Conservation (phyloP, 176 grass and related monocot species). For the Musa beccarii region DNA sequence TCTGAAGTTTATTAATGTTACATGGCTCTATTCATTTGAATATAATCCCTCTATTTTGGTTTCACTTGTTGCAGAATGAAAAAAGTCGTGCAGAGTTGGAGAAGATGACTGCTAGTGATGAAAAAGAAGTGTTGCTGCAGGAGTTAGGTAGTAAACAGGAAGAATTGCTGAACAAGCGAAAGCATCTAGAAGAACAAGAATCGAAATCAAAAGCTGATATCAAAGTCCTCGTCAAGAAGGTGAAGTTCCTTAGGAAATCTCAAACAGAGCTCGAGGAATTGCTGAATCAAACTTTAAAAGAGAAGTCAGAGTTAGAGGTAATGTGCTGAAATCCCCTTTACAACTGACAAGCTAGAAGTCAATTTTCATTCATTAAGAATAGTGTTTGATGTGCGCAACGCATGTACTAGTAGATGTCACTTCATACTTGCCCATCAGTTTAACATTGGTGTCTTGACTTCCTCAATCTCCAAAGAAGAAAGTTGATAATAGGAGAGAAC, state of each 20-base stretch:
- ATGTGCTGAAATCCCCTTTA: background rate
- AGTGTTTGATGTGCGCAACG: background rate
- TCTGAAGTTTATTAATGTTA: background rate
- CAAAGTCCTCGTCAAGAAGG: constrained; percentile 93
- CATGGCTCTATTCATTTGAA: constrained; percentile 5
- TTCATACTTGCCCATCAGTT: background rate
- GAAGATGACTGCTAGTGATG: constrained; percentile 43
- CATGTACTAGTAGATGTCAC: background rate
- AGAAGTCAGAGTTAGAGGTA: constrained; percentile 92
- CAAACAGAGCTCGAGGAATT: constrained; percentile 74
- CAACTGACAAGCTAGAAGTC: background rate
- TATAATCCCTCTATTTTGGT: constrained; percentile 2
- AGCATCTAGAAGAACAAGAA: constrained; percentile 61
- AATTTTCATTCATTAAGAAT: background rate
- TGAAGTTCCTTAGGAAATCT: constrained; percentile 84
- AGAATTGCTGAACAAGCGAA: constrained; percentile 59
- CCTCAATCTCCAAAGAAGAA: background rate
- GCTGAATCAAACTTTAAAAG: constrained; percentile 55
- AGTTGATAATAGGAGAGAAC: too few species aligned
- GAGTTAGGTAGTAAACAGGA: constrained; percentile 55
- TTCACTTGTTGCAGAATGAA: constrained; percentile 47
- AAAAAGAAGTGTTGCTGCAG: constrained; percentile 58
- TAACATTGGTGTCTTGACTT: background rate
- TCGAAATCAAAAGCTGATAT: constrained; percentile 85
- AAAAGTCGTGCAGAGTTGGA: constrained; percentile 64